phyloP scores from a whole-genome alignment of 2,329 filamentous ascomycete genomes.

The Stromatinia cepivora region DNA sequence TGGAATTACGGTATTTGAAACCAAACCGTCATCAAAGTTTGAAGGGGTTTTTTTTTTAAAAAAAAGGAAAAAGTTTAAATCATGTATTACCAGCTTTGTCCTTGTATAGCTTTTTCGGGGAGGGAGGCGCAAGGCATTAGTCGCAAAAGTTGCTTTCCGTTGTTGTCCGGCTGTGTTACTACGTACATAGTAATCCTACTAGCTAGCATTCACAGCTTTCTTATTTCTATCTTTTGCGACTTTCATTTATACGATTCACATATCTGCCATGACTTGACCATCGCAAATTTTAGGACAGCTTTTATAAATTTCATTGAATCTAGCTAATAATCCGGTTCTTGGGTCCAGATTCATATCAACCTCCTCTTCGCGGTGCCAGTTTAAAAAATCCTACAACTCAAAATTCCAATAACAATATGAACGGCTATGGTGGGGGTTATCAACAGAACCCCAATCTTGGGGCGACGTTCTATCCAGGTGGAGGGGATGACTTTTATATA shows the following conservation, averaged over 20 bases:
- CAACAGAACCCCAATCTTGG: conserved; percentile 44
- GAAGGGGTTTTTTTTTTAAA: not conserved
- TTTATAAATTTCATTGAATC: not conserved
- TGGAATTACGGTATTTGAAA: not conserved
- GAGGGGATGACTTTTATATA: conserved; percentile 67
- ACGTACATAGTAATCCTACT: conserved; percentile 11
- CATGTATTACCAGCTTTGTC: not conserved
- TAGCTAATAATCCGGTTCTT: not conserved
- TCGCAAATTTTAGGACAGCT: not conserved
- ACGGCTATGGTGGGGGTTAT: conserved; percentile 23
- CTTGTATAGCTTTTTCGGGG: not conserved
- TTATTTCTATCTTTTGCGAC: not conserved
- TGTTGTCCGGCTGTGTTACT: not conserved
- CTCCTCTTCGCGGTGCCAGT: conserved; percentile 17
- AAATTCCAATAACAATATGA: conserved; percentile 24
- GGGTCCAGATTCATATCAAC: conserved; percentile 12
- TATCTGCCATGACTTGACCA: not conserved
- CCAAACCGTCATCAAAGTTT: not conserved
- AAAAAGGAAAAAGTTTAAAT: conserved; percentile 2
- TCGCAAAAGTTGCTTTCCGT: conserved; percentile 1
- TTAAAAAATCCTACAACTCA: conserved; percentile 1
- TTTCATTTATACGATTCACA: not conserved
- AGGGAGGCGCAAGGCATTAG: conserved; percentile 8
- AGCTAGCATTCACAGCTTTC: not conserved
- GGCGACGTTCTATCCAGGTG: conserved; percentile 68